Base-by-base conservation (phyloP, 2,329 filamentous ascomycete species). In the Keithomyces neogunnii region DNA sequence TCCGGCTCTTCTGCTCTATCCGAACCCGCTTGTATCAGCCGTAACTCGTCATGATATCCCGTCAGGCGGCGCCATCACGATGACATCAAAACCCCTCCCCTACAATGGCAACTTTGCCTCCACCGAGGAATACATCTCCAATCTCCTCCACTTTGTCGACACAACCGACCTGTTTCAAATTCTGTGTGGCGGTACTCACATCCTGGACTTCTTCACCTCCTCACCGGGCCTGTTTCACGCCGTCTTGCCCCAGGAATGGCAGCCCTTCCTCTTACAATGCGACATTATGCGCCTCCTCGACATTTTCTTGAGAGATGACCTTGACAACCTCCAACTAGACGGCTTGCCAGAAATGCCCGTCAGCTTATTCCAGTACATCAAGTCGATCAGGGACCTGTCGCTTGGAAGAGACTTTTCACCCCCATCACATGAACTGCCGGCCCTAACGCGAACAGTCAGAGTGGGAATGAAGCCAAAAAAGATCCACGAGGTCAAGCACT, bases 391-490 rank as follows among this genome's bases (percentile, higher is more conserved):
- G 44, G 78, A 75, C 52, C 77, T 91, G 57, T 81, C 84, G 10
- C 71, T 97, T 30, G 69, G 70, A 6, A 76, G 91, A 35, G 73
- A 81, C 2, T 87, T 88, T 51, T 61, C 66, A 1, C 66, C 73
- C 0, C 62, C 61, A 11, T 64, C 62, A 11, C 63, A 68, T 51
- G 64, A 68, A 44, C 69, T 79, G 51, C 74, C 80, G 4, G 74
- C 76, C 57, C 66, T 95, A 28, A 82, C 89, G 2, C 78, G 82
- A 47, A 79, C 85, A 58, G 80, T 96, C 13, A 81, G 88, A 0
- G 80, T 95, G 11, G 93, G 93, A 3, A 99, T 99, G 93, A 95
- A 89, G 56, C 81, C 86, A 19, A 99, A 99, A 67, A 99, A 99
- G 69, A 78, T 89, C 1, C 93, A 99, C 63, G 93, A 99, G 71